Base-by-base conservation (phyloP, 139 green algal species). In the Parachlorella kessleri region DNA sequence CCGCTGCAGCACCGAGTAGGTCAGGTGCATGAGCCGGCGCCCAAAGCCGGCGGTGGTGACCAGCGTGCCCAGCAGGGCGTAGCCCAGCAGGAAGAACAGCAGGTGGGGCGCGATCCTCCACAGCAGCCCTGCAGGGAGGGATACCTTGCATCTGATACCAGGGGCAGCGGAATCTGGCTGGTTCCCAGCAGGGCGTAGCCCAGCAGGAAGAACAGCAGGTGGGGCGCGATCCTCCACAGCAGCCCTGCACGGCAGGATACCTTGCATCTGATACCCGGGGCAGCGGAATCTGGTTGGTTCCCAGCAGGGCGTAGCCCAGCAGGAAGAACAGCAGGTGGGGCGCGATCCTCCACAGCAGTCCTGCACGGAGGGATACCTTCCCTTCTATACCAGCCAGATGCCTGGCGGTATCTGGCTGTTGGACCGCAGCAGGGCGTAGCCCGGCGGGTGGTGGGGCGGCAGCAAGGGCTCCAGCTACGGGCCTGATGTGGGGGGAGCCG, bases 301-400 rank as follows among this genome's bases (percentile, higher is more conserved):
- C n/a, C n/a, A n/a, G n/a, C n/a, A n/a, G n/a, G n/a, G 95, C 88
- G 82, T 98, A 99, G 9, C 76, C 63, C 14, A 98, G 70, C 64
- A 98, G 84, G 81, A 97, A 96, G 1, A 87, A 26, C 14, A 98
- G 93, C 37, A 98, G 84, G 32, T 73, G 78, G n/a, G 84, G 87
- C 3, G 87, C 89, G n/a, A 95, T 84, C 30, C 67, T 86, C 88
- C 86, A 95, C 72, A 97, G 83, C 33, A 97, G 88, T 26, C 91
- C 91, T 96, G 88, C 40, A 54, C 5, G 36, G 48, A n/a, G n/a
- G n/a, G n/a, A n/a, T n/a, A n/a, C n/a, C n/a, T n/a, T n/a, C n/a
- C n/a, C n/a, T n/a, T n/a, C n/a, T n/a, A n/a, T n/a, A n/a, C n/a
- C n/a, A n/a, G n/a, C n/a, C n/a, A n/a, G n/a, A n/a, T n/a, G n/a